Conservation (phyloP, 176 grass and related monocot species). For the Rhynchospora tenuis region DNA sequence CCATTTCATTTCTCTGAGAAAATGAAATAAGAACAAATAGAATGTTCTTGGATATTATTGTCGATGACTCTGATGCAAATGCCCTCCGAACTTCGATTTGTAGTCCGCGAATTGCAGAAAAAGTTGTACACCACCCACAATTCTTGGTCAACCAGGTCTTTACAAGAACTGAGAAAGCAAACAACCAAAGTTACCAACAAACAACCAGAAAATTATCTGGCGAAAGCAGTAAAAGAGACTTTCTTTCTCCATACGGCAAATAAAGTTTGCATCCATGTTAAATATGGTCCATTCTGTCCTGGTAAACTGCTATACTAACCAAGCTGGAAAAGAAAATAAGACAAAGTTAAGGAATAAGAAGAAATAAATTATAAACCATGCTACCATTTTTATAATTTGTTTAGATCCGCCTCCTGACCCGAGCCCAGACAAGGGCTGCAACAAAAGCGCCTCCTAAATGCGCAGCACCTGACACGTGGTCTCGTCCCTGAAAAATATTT, state of each 20-base stretch:
- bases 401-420: conserved; percentile 36
- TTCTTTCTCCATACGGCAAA: neutral
- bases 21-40: too few relatives aligned
- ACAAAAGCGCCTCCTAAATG: conserved; percentile 72
- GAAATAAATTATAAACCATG: neutral
- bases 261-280: neutral
- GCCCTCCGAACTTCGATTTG: neutral
- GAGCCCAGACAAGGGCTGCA: conserved; percentile 50
- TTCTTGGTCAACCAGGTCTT: neutral
- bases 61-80: neutral
- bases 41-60: neutral
- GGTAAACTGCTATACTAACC: neutral
- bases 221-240: neutral
- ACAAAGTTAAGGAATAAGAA: neutral
- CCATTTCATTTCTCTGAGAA: too few relatives aligned
- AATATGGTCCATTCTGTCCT: too few relatives aligned
- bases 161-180: neutral
- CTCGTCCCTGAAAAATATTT: conserved; percentile 40
- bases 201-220: neutral
- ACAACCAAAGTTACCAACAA: neutral
- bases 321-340: neutral
- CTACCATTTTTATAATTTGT: neutral
- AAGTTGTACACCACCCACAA: neutral
- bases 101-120: neutral
- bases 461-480: conserved; percentile 42